A percentile compares a stretch with the other conserved stretches of the same genome.
These are phyloP conservation scores for Aspergillus campestris DNA, from an alignment of 495 filamentous ascomycete species.

Conservation along the genomic window DNA sequence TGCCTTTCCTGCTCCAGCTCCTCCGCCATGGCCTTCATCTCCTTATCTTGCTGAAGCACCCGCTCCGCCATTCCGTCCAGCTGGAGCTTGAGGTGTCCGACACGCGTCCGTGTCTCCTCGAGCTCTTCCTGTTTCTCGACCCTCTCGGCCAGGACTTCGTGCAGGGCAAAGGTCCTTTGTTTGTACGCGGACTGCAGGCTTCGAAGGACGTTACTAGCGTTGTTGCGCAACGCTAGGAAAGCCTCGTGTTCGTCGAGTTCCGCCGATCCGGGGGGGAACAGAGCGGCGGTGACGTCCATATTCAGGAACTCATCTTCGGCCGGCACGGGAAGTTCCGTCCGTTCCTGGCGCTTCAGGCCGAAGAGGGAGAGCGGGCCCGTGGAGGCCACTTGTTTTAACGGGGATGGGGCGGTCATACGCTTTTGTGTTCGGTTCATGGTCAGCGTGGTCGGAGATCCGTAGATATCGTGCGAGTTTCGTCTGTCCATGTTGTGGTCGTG, in stretches of 20 bases:
- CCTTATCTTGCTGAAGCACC: slow-evolving; percentile 54
- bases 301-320: slow-evolving; percentile 55
- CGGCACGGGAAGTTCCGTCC: slow-evolving; percentile 23
- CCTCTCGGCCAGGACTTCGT: slow-evolving; percentile 52
- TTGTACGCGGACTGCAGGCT: slow-evolving; percentile 67
- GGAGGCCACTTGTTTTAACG: slow-evolving; percentile 24
- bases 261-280: slow-evolving; percentile 48
- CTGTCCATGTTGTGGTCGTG: slow-evolving; percentile 15
- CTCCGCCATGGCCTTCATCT: slow-evolving; percentile 53
- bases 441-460: slow-evolving; percentile 11
- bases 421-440: slow-evolving; percentile 22
- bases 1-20: slow-evolving; percentile 55
- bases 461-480: slow-evolving; percentile 5
- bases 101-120: slow-evolving; percentile 63
- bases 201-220: slow-evolving; percentile 55
- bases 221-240: slow-evolving; percentile 60
- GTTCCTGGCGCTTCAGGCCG: slow-evolving; percentile 25
- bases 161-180: slow-evolving; percentile 48
- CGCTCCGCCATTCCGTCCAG: slow-evolving; percentile 69
- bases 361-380: slow-evolving; percentile 33
- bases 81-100: slow-evolving; percentile 59
- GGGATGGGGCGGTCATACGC: slow-evolving; percentile 24
- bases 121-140: slow-evolving; percentile 61
- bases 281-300: slow-evolving; percentile 53
- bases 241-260: slow-evolving; percentile 55